phyloP scores from a whole-genome alignment of 2,329 filamentous ascomycete species.

The Diaporthe citrichinensis region DNA sequence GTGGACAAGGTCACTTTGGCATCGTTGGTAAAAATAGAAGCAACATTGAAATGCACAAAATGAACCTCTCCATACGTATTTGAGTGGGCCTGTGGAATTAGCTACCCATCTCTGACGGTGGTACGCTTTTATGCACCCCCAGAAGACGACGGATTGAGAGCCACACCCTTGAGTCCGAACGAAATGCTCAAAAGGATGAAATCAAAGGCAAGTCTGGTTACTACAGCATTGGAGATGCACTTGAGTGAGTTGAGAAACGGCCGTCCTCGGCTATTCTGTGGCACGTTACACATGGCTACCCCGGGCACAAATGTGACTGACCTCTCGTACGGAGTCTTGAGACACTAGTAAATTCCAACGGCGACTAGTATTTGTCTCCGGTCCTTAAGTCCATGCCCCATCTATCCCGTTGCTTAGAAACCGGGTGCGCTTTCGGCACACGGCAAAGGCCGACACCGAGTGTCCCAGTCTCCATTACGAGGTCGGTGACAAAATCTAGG shows the following conservation, averaged over 20 bases:
- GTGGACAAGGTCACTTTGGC: background rate
- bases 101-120: background rate
- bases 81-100: background rate
- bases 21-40: background rate
- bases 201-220: background rate
- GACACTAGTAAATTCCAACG: background rate
- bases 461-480: conserved; percentile 16
- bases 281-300: background rate
- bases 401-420: background rate
- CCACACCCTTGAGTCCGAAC: background rate
- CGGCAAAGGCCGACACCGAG: conserved; percentile 24
- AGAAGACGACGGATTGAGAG: background rate
- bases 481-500: background rate
- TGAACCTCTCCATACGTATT: background rate
- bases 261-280: background rate
- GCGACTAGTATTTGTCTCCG: conserved; percentile 15
- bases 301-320: background rate
- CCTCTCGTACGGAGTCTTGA: background rate
- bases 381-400: background rate
- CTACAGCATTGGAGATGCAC: background rate
- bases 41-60: background rate
- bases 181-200: background rate
- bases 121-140: background rate
- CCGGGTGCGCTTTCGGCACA: conserved; percentile 24
- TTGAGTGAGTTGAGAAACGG: background rate